phyloP scores from a whole-genome alignment of 2,329 filamentous ascomycete species.

The Tolypocladium paradoxum region DNA sequence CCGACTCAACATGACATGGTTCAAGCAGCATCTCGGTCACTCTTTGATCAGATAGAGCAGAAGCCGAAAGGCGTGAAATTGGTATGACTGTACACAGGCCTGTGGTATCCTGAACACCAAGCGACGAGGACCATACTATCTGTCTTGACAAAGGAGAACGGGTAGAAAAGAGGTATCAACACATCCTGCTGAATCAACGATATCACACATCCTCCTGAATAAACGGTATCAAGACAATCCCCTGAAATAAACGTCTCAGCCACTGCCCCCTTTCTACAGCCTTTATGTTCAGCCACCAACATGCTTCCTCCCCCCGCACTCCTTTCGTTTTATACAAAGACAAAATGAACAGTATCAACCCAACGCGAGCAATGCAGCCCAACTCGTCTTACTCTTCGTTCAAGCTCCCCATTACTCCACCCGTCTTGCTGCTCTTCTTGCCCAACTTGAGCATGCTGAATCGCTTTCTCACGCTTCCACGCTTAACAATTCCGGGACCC shows the following conservation, averaged over 20 bases:
- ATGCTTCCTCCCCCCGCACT: neutral
- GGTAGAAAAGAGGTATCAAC: constrained; percentile 8
- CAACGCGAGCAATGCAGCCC: neutral
- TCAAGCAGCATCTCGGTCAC: neutral
- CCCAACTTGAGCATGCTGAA: constrained; percentile 69
- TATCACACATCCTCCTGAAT: too few relatives aligned
- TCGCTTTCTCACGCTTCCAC: constrained; percentile 63
- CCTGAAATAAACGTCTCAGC: neutral
- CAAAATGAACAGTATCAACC: neutral
- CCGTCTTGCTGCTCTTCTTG: constrained; percentile 52
- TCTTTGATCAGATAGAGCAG: neutral
- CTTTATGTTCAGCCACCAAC: neutral
- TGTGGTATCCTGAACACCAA: constrained; percentile 26
- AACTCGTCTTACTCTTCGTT: constrained; percentile 37
- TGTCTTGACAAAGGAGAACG: neutral
- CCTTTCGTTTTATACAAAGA: neutral
- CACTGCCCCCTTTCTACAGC: neutral
- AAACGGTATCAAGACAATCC: too few relatives aligned
- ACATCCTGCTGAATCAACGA: too few relatives aligned
- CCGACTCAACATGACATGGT: too few relatives aligned
- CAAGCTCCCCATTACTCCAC: constrained; percentile 40
- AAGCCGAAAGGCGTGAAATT: neutral
- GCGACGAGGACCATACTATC: constrained; percentile 10
- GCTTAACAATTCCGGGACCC: constrained; percentile 29
- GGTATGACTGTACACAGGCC: constrained; percentile 1